phyloP scores from a whole-genome alignment of 2,329 filamentous ascomycete species.

The Fusarium sp. region DNA sequence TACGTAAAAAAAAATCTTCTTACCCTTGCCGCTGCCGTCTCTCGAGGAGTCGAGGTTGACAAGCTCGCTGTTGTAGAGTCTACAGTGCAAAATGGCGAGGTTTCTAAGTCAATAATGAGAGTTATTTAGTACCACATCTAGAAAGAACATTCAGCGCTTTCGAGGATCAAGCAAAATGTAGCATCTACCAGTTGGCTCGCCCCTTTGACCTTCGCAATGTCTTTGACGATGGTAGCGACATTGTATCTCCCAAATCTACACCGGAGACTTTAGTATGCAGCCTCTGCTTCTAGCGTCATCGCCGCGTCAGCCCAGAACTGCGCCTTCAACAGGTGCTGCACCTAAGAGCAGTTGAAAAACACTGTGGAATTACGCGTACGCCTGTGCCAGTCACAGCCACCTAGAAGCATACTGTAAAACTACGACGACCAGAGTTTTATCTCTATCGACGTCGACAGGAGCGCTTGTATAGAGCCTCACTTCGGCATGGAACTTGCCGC shows the following conservation, averaged over 20 bases:
- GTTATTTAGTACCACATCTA: neutral
- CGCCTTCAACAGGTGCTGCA: neutral
- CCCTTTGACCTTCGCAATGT: neutral
- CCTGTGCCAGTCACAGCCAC: neutral
- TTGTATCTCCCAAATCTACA: neutral
- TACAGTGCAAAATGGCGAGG: neutral
- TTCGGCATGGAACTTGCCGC: neutral
- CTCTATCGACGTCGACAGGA: neutral
- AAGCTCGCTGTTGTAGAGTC: neutral
- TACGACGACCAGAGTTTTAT: neutral
- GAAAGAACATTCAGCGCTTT: neutral
- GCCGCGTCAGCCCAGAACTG: neutral
- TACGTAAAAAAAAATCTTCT: neutral
- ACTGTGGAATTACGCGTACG: neutral
- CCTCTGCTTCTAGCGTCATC: neutral
- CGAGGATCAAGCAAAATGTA: neutral
- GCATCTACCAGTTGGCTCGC: neutral
- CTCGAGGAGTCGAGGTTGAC: neutral
- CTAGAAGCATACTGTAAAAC: neutral
- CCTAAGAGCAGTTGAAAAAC: neutral
- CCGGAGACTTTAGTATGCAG: neutral
- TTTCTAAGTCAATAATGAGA: neutral
- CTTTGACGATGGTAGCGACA: neutral
- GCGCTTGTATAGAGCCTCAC: neutral
- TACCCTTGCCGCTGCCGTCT: neutral